phyloP scores from a whole-genome alignment of 2,329 filamentous ascomycete species.

The Plectosphaerella plurivora region DNA sequence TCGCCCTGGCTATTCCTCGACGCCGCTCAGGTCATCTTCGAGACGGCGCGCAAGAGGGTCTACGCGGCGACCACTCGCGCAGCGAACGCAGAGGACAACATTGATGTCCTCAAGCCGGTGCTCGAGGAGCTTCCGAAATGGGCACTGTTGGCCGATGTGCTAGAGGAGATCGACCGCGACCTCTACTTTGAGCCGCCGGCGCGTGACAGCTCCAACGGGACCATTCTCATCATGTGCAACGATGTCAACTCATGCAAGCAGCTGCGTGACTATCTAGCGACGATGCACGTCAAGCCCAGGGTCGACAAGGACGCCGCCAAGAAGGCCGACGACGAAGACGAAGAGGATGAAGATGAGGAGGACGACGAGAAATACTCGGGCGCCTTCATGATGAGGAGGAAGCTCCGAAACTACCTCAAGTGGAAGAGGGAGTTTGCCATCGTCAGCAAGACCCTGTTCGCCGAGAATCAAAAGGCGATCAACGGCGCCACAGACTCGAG shows the following conservation, averaged over 20 bases:
- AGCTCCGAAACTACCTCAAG: slow-evolving; percentile 76
- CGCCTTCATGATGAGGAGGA: slow-evolving; percentile 84
- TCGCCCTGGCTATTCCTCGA: slow-evolving; percentile 96
- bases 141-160: slow-evolving; percentile 79
- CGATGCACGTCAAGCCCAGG: slow-evolving; percentile 71
- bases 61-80: slow-evolving; percentile 65
- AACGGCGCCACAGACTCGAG: slow-evolving; percentile 60
- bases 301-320: slow-evolving; percentile 28
- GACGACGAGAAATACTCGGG: slow-evolving; percentile 65
- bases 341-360: slow-evolving; percentile 41
- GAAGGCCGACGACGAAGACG: slow-evolving; percentile 21
- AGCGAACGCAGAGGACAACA: slow-evolving; percentile 30
- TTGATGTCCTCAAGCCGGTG: slow-evolving; percentile 68
- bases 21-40: slow-evolving; percentile 90
- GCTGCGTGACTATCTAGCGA: slow-evolving; percentile 84
- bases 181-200: slow-evolving; percentile 74
- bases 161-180: slow-evolving; percentile 91
- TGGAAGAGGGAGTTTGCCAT: slow-evolving; percentile 91
- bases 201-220: slow-evolving; percentile 84
- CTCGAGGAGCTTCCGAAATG: slow-evolving; percentile 96
- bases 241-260: slow-evolving; percentile 84
- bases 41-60: slow-evolving; percentile 81
- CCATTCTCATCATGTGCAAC: slow-evolving; percentile 91
- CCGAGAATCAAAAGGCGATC: slow-evolving; percentile 74
- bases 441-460: slow-evolving; percentile 73